phyloP scores from a whole-genome alignment of 148 eudicot species.

The Agrostemma githago region DNA sequence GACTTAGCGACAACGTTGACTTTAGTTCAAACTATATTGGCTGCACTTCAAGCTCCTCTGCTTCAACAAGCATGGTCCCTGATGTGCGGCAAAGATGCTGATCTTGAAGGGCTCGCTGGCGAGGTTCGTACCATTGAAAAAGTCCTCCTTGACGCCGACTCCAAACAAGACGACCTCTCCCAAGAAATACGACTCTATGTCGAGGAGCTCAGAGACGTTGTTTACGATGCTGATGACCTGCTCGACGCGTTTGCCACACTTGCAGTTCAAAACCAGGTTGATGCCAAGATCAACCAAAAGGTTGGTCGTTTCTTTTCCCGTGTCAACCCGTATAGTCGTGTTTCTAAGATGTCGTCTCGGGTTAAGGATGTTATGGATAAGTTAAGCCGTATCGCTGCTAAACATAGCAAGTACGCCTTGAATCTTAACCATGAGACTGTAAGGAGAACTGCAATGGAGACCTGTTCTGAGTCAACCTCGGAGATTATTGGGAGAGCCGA shows the following conservation, averaged over 20 bases:
- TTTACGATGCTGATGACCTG: conserved; percentile 4
- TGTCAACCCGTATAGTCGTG: neutral
- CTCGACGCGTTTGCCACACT: neutral
- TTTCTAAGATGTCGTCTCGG: neutral
- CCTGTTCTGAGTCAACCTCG: neutral
- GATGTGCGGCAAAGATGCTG: neutral
- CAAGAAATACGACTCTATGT: neutral
- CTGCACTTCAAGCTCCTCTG: neutral
- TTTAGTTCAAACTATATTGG: neutral
- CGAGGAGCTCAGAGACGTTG: neutral
- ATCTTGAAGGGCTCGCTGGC: neutral
- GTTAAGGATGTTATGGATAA: neutral
- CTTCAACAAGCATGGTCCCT: neutral
- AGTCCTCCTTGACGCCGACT: neutral
- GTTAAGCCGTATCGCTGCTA: neutral
- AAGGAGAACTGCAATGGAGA: neutral
- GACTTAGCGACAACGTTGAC: neutral
- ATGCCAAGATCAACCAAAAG: neutral
- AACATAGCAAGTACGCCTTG: neutral
- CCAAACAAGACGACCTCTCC: neutral
- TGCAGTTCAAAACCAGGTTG: neutral
- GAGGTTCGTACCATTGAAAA: neutral
- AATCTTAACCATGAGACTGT: neutral
- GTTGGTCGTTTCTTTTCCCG: neutral
- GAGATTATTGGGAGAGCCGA: conserved; percentile 3